Base-by-base conservation (phyloP, 1,284 basidiomycete species). In the Porogramme epimiltina region DNA sequence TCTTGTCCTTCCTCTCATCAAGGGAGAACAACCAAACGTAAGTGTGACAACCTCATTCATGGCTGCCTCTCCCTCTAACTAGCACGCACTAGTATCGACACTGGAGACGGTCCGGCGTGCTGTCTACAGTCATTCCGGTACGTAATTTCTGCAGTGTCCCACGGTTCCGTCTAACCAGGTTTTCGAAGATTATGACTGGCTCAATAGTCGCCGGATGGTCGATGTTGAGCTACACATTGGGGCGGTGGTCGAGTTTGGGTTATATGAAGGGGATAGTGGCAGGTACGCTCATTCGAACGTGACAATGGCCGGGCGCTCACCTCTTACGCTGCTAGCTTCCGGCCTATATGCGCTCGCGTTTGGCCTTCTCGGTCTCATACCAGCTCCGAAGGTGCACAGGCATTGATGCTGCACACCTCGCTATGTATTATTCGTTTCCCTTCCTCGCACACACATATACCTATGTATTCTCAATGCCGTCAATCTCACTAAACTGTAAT, bases 131-230 rank as follows among this genome's bases (percentile, higher is more conserved):
- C 6, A 84, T 87, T 55, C 84, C 82, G 31, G 75, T 67, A 47
- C 37, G 62, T 51, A 13, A 71, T 55, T 20, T 28, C 22, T 20
- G 10, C 34, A 25, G 45, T 51, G n/a, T 34, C 33, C 39, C 39
- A 11, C 34, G 55, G 23, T 37, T 13, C 24, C 8, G 11, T 20
- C 22, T 37, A 15, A 47, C 18, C 2, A 20, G 16, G 18, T 38
- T 40, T 23, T 18, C 39, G 19, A 41, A 70, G 68, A 51, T 82
- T 22, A 66, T 90, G 54, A 90, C 89, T 10, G 72, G 73, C 1
- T 81, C 85, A 1, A 89, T 87, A 56, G 79, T 89, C 16, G 62
- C 79, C 28, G 88, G 89, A 0, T 90, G 86, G 84, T 74, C 83
- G 25, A 66, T 83, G 16, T 75, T 87, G 23, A 76, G 78, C 15